phyloP scores from a whole-genome alignment of 495 filamentous ascomycete genomes.

The Aspergillus biplanus region DNA sequence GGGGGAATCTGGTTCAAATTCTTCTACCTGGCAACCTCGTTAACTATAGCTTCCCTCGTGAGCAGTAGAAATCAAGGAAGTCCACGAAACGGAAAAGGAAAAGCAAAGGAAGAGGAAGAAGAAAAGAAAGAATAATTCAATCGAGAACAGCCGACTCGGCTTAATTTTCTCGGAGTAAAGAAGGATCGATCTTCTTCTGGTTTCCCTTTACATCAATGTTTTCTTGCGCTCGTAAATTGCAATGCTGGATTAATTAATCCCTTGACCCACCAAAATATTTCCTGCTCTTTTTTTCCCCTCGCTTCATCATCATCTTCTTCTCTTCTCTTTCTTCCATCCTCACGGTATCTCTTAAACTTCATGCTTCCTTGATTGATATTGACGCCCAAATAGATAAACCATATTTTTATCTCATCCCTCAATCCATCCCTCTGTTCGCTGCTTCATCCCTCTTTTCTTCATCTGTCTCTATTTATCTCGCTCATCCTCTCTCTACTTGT shows the following conservation, averaged over 20 bases:
- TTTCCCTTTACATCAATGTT: not conserved
- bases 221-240: not conserved
- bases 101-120: no score
- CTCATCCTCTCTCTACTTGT: not conserved
- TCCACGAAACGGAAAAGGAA: no score
- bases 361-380: not conserved
- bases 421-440: constrained; percentile 7
- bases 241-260: not conserved
- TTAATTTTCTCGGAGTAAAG: no score
- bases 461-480: not conserved
- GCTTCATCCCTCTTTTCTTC: constrained; percentile 5
- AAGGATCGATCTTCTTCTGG: not conserved
- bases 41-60: no score
- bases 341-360: constrained; percentile 1
- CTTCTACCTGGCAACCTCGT: no score
- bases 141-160: no score
- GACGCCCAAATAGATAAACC: not conserved
- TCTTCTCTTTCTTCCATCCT: constrained; percentile 5
- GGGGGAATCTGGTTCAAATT: no score
- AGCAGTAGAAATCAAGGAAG: no score
- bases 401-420: constrained; percentile 1
- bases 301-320: not conserved
- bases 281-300: constrained; percentile 16
- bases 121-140: no score
- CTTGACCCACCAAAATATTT: constrained; percentile 7